These are phyloP conservation scores for Pythium scleroteichum DNA, from an alignment of 352 stramenopile species.

Conservation along the genomic window DNA sequence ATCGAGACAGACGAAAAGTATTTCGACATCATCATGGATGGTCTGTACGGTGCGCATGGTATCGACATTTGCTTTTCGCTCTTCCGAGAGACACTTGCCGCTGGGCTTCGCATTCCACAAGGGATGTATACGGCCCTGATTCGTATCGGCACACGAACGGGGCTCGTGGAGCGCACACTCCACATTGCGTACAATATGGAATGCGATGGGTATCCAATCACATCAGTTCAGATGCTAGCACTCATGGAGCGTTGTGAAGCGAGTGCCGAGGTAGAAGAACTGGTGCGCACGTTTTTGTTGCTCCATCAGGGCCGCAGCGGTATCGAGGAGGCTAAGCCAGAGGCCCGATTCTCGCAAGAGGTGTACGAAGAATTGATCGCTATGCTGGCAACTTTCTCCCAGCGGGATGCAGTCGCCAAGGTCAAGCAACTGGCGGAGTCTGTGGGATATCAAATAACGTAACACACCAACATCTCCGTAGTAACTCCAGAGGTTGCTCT, in stretches of 20 bases:
- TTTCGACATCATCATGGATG: constrained; percentile 65
- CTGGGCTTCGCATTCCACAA: constrained; percentile 46
- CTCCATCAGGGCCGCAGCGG: constrained; percentile 51
- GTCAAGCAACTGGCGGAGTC: constrained; percentile 40
- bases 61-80: constrained; percentile 79
- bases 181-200: constrained; percentile 85
- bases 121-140: constrained; percentile 65
- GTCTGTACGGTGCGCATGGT: constrained; percentile 49
- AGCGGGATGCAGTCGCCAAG: constrained; percentile 44
- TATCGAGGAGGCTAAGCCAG: constrained; percentile 3
- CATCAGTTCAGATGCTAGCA: constrained; percentile 45
- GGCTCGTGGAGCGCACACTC: constrained; percentile 68
- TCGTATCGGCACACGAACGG: constrained; percentile 51
- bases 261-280: constrained; percentile 49
- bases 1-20: constrained; percentile 55
- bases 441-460: constrained; percentile 23
- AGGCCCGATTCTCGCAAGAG: constrained; percentile 47
- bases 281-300: constrained; percentile 63
- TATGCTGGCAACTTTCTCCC: constrained; percentile 44
- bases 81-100: constrained; percentile 49
- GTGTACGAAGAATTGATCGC: constrained; percentile 61
- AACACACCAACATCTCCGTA: background rate
- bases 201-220: constrained; percentile 66
- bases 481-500: constrained; percentile 5
- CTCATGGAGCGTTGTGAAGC: constrained; percentile 51